Evolutionary conservation across 441 rosid genomes (phyloP), one percentile per base, ranked within the genome.

Genomic region (Erysimum cheiri): DNA sequence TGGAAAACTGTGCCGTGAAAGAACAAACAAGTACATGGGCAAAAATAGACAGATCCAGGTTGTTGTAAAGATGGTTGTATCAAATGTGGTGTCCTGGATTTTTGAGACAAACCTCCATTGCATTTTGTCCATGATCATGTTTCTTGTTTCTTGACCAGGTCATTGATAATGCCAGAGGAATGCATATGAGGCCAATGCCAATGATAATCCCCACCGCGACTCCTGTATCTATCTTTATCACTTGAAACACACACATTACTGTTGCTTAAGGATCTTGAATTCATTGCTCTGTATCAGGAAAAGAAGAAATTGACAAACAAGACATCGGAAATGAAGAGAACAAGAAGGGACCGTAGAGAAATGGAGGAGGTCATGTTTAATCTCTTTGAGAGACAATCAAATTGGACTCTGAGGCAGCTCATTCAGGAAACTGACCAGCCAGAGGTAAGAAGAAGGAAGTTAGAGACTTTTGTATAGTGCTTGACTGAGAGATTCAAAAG

Each of bases 341-440:
- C 93, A 58, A 83, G 90, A 73, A 84, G 87, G 76, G 90, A 85
- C 60, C 84, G 88, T 24, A 82, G 87, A 54, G 93, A 88, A 79
- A 84, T 86, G 89, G 90, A 84, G 69, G 89, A 70, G 3, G 83
- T 85, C 24, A 85, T 85, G 89, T 85, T 88, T 56, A 88, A 86
- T 81, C 88, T 85, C 29, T 85, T 88, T 24, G 90, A 88, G 77
- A 83, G 88, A 75, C 90, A 88, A 73, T 50, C 85, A 4, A 84
- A 88, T 65, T 88, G 90, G 89, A 84, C 84, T 48, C 66, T 84
- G 57, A 79, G 84, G 65, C 86, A 62, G 36, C 85, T 88, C 53
- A 84, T 88, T 78, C 85, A 85, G 26, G 93, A 88, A 77, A 88
- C 93, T 1, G 88, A 85, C 60, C 93, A 85, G 60, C 93, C 93